phyloP scores from a whole-genome alignment of 441 rosid species.

The Populus hybrid region DNA sequence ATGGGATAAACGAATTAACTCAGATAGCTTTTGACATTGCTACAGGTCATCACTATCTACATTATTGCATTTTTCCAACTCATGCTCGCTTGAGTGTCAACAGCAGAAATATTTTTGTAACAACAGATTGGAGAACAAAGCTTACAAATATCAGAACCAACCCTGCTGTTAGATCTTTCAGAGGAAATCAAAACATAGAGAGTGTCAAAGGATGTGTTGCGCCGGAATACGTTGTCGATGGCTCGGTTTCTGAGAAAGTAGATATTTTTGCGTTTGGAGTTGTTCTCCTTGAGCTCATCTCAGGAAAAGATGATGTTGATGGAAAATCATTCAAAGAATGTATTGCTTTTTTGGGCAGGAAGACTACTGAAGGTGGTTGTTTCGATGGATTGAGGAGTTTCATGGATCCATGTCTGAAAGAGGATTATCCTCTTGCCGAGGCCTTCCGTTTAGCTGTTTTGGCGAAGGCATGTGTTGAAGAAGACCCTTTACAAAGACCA shows the following conservation, averaged over 20 bases:
- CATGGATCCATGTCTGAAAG: conserved; percentile 52
- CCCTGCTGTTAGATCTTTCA: conserved; percentile 14
- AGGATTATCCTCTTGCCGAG: conserved; percentile 47
- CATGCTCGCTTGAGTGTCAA: conserved; percentile 40
- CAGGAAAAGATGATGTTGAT: conserved; percentile 38
- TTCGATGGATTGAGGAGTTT: conserved; percentile 51
- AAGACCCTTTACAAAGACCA: conserved; percentile 56
- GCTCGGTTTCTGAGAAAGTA: conserved; percentile 32
- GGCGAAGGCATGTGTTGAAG: conserved; percentile 60
- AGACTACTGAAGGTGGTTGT: conserved; percentile 42
- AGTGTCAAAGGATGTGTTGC: conserved; percentile 23
- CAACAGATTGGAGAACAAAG: conserved; percentile 51
- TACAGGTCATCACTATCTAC: conserved; percentile 49
- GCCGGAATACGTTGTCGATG: conserved; percentile 23
- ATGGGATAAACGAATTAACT: conserved; percentile 32
- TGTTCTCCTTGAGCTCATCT: conserved; percentile 53
- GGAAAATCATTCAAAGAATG: conserved; percentile 36
- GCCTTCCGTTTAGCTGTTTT: conserved; percentile 58
- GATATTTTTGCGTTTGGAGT: conserved; percentile 50
- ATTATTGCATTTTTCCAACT: conserved; percentile 48
- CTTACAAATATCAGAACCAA: conserved; percentile 34
- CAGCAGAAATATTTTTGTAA: conserved; percentile 38
- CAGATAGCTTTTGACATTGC: conserved; percentile 53
- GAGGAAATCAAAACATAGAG: background rate
- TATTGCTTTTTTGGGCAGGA: conserved; percentile 41